Evolutionary conservation across 306 rosid genomes (phyloP).

Genomic region (Malus asiatica): DNA sequence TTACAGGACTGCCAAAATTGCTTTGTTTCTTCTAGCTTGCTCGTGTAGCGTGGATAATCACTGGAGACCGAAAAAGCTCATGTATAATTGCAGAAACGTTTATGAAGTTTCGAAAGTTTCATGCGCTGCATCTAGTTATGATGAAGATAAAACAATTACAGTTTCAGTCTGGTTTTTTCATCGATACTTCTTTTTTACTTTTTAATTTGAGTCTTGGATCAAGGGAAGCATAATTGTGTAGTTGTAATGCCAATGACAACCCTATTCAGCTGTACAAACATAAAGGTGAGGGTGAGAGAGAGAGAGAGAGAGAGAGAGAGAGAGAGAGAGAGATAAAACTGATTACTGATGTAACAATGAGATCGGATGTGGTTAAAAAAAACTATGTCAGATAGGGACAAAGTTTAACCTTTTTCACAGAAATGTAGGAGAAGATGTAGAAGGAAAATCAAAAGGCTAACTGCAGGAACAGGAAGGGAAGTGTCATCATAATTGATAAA

Average conservation of each 20-base stretch:
- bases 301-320: constrained; percentile 24
- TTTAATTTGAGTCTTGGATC: constrained; percentile 8
- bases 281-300: constrained; percentile 16
- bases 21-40: not conserved
- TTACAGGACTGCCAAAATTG: not conserved
- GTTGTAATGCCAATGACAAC: not conserved
- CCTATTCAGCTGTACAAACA: constrained; percentile 1
- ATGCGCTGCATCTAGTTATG: not conserved
- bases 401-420: constrained; percentile 84
- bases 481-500: constrained; percentile 72
- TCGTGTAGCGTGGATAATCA: not conserved
- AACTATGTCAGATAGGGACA: constrained; percentile 71
- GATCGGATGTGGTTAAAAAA: constrained; percentile 48
- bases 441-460: constrained; percentile 53
- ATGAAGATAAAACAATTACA: not conserved
- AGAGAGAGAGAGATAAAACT: constrained; percentile 16
- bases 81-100: not conserved
- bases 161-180: not conserved
- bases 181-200: not conserved
- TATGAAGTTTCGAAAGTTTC: not conserved
- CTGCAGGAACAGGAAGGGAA: constrained; percentile 46
- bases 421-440: constrained; percentile 88
- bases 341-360: constrained; percentile 26
- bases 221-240: constrained; percentile 9
- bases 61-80: not conserved